These are phyloP conservation scores for Fusarium anguioides DNA, from an alignment of 2,329 filamentous ascomycete species.

Conservation along the genomic window DNA sequence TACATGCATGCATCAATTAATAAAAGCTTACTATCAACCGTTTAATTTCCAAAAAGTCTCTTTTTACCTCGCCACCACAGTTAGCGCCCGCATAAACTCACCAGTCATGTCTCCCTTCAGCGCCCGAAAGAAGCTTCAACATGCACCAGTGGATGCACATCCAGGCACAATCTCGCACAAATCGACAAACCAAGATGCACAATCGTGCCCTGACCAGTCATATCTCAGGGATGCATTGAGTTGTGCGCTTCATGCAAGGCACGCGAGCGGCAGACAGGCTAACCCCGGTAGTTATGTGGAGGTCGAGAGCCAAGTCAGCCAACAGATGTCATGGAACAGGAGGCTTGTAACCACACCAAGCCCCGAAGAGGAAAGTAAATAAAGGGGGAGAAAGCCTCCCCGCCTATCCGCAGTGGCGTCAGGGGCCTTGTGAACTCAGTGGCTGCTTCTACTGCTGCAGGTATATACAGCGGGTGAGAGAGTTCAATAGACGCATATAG, in stretches of 20 bases:
- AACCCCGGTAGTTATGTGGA: slow-evolving; percentile 24
- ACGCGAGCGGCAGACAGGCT: slow-evolving; percentile 20
- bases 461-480: slow-evolving; percentile 31
- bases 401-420: slow-evolving; percentile 37
- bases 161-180: slow-evolving; percentile 32
- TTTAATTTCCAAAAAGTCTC: slow-evolving; percentile 39
- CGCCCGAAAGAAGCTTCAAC: slow-evolving; percentile 2
- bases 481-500: not conserved
- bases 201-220: slow-evolving; percentile 28
- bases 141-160: slow-evolving; percentile 14
- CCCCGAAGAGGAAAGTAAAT: slow-evolving; percentile 38
- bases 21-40: slow-evolving; percentile 13
- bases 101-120: slow-evolving; percentile 24
- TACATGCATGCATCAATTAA: not conserved
- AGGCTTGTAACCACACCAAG: slow-evolving; percentile 14
- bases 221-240: slow-evolving; percentile 11
- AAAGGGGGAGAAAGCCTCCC: slow-evolving; percentile 32
- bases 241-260: slow-evolving; percentile 41
- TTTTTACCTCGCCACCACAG: slow-evolving; percentile 28
- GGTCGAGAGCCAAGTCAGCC: slow-evolving; percentile 12
- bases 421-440: slow-evolving; percentile 27
- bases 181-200: slow-evolving; percentile 23
- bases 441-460: slow-evolving; percentile 40
- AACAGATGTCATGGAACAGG: slow-evolving; percentile 29
- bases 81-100: slow-evolving; percentile 33